Evolutionary conservation across 768 basidiomycete genomes (phyloP).

Genomic region (Hypholoma fasciculare): DNA sequence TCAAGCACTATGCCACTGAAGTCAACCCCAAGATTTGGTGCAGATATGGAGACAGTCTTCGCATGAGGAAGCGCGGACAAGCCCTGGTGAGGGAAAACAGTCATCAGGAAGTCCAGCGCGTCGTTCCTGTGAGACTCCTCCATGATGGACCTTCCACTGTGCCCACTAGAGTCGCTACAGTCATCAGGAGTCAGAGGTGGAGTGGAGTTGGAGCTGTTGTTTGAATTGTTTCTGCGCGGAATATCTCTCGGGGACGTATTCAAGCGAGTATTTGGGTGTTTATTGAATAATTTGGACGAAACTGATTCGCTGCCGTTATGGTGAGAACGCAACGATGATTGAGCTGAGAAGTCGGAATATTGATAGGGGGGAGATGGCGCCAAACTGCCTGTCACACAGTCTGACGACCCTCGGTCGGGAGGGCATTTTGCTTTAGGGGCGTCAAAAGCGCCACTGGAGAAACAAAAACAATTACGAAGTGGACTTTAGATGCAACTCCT

Average conservation of each 20-base stretch:
- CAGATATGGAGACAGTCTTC: conserved; percentile 71
- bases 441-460: conserved; percentile 92
- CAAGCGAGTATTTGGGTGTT: conserved; percentile 20
- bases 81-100: conserved; percentile 75
- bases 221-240: conserved; percentile 39
- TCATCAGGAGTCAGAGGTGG: conserved; percentile 82
- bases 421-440: conserved; percentile 88
- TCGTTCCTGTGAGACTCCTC: conserved; percentile 52
- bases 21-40: conserved; percentile 62
- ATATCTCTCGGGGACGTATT: conserved; percentile 41
- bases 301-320: conserved; percentile 11
- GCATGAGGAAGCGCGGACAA: conserved; percentile 69
- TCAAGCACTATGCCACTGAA: conserved; percentile 83
- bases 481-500: conserved; percentile 1
- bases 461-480: conserved; percentile 6
- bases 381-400: conserved; percentile 93
- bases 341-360: conserved; percentile 33
- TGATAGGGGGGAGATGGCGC: conserved; percentile 57
- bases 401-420: conserved; percentile 93
- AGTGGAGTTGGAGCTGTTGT: conserved; percentile 53
- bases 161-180: conserved; percentile 44
- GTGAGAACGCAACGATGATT: conserved; percentile 20
- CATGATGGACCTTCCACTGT: conserved; percentile 34
- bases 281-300: conserved; percentile 18
- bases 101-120: conserved; percentile 77